Percentiles rank a stretch among this genome's conserved stretches.
These are phyloP conservation scores for Neocucurbitaria cava DNA, from an alignment of 2,329 filamentous ascomycete genomes.

Conservation along the genomic window DNA sequence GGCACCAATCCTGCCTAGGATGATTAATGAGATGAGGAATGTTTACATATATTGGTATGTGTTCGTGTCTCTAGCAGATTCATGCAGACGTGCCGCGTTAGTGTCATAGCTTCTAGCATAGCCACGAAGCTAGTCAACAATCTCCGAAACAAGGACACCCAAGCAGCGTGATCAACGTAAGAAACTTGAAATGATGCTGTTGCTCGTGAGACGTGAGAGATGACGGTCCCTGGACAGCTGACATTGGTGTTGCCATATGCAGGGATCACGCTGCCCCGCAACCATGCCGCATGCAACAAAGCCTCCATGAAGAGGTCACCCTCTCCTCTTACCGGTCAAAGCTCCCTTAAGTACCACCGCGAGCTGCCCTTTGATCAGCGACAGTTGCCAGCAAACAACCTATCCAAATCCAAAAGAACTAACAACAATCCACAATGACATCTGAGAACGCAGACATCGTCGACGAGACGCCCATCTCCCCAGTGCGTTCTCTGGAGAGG, in stretches of 20 bases:
- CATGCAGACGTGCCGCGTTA: constrained; percentile 1
- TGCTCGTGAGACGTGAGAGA: constrained; percentile 26
- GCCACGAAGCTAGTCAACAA: background rate
- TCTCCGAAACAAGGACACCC: background rate
- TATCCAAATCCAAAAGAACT: constrained; percentile 7
- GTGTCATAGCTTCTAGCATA: constrained; percentile 1
- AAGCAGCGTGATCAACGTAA: background rate
- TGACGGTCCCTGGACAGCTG: constrained; percentile 20
- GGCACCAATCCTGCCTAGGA: background rate
- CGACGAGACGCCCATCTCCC: constrained; percentile 52
- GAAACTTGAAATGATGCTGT: constrained; percentile 3
- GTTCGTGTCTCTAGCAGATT: background rate
- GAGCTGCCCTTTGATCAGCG: background rate
- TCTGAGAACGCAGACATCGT: constrained; percentile 33
- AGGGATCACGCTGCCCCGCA: constrained; percentile 33
- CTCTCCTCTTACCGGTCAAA: constrained; percentile 9
- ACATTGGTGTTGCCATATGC: constrained; percentile 22
- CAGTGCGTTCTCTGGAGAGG: constrained; percentile 62
- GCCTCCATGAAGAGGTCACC: constrained; percentile 14
- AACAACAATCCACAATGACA: constrained; percentile 32
- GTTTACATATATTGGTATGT: background rate
- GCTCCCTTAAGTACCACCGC: constrained; percentile 5
- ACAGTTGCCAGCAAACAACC: background rate
- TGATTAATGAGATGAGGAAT: background rate
- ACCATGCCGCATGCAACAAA: constrained; percentile 21